phyloP scores from a whole-genome alignment of 192 early-diverging fungal genomes.

The Radiomyces spectabilis region DNA sequence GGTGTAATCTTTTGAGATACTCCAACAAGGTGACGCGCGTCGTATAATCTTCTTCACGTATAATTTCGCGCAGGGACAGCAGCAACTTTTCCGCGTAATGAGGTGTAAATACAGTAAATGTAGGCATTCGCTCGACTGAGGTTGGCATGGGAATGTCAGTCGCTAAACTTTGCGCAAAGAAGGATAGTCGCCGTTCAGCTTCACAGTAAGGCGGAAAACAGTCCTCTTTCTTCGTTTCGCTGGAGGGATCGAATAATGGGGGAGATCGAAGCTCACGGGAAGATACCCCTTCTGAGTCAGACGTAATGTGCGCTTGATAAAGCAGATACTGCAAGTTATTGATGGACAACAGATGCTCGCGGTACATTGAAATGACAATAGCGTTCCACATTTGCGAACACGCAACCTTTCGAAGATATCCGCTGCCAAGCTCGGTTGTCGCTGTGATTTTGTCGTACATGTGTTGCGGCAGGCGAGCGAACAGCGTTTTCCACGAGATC shows the following conservation, averaged over 20 bases:
- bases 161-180: constrained; percentile 68
- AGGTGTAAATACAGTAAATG: constrained; percentile 63
- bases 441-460: constrained; percentile 59
- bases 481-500: constrained; percentile 64
- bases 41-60: constrained; percentile 61
- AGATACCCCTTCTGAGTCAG: neutral
- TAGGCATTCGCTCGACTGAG: constrained; percentile 59
- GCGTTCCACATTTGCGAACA: constrained; percentile 72
- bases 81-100: constrained; percentile 70
- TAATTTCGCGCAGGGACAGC: constrained; percentile 62
- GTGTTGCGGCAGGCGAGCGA: constrained; percentile 53
- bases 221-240: constrained; percentile 29
- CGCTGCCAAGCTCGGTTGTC: constrained; percentile 49
- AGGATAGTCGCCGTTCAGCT: constrained; percentile 58
- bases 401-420: constrained; percentile 53
- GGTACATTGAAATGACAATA: constrained; percentile 61
- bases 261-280: constrained; percentile 6
- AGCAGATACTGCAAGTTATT: constrained; percentile 58
- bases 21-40: constrained; percentile 62
- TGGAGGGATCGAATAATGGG: constrained; percentile 20
- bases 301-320: constrained; percentile 37
- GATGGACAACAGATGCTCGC: constrained; percentile 56
- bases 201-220: constrained; percentile 50
- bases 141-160: constrained; percentile 54
- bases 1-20: constrained; percentile 57